Evolutionary conservation across 176 grass and related monocot species (phyloP).

Genomic region (Aegilops sharonensis): DNA sequence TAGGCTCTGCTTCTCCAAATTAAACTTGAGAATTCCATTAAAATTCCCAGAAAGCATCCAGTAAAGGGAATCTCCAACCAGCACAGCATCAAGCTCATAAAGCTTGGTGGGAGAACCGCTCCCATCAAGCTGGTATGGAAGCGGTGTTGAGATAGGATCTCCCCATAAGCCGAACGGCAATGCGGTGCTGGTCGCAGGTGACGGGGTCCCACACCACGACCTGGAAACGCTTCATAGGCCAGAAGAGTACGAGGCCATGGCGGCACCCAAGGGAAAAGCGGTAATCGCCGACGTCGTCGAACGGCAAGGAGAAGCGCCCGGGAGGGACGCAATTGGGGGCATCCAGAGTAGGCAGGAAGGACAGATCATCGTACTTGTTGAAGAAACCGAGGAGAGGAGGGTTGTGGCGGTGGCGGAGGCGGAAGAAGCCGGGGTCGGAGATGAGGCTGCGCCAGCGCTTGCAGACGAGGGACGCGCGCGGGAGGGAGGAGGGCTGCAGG

Average conservation of each 20-base stretch:
- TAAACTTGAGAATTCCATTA: not conserved
- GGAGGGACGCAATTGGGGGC: not conserved
- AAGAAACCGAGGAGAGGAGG: too few relatives aligned
- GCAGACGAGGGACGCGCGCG: too few relatives aligned
- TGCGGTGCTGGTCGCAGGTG: not conserved
- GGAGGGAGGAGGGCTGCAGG: too few relatives aligned
- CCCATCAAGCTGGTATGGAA: not conserved
- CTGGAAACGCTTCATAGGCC: not conserved
- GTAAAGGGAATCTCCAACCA: not conserved
- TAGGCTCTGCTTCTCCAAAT: not conserved
- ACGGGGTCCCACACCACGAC: not conserved
- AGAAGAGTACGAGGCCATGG: not conserved
- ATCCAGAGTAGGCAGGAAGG: not conserved
- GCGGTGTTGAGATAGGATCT: not conserved
- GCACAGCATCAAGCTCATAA: not conserved
- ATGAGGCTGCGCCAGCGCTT: not conserved
- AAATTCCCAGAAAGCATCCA: not conserved
- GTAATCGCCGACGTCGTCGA: too few relatives aligned
- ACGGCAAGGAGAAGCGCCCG: not conserved
- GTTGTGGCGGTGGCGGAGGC: too few relatives aligned
- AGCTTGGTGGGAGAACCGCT: too few relatives aligned
- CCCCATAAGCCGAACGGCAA: not conserved
- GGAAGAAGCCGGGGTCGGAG: not conserved
- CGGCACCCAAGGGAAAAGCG: not conserved
- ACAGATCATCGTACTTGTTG: too few relatives aligned